A percentile compares a stretch with the other conserved stretches of the same genome.
Conservation (phyloP, 768 basidiomycete species). For the Lactarius psammicola region DNA sequence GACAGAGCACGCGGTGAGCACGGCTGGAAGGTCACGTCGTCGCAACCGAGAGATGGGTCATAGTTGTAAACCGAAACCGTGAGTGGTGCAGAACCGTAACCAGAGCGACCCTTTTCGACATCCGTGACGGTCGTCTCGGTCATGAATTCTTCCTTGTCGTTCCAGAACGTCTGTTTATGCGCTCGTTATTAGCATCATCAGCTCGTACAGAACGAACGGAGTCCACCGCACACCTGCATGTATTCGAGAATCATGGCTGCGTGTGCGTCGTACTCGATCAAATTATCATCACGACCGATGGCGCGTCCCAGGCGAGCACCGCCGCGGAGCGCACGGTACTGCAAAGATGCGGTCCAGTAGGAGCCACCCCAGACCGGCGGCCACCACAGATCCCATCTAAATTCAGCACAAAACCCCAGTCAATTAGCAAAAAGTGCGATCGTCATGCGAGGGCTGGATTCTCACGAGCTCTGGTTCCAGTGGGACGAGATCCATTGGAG, state of each 20-base stretch:
- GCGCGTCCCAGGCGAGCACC: conserved; percentile 23
- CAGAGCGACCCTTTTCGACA: conserved; percentile 19
- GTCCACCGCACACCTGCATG: conserved; percentile 11
- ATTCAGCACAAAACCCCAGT: background rate
- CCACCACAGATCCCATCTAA: conserved; percentile 25
- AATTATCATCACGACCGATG: background rate
- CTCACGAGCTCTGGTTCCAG: conserved; percentile 24
- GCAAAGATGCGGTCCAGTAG: conserved; percentile 25
- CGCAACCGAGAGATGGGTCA: conserved; percentile 21
- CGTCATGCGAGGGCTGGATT: background rate
- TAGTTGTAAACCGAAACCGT: conserved; percentile 21
- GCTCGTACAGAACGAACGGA: background rate
- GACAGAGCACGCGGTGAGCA: conserved; percentile 24
- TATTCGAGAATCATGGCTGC: conserved; percentile 25
- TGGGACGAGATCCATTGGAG: conserved; percentile 24
- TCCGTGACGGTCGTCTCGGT: conserved; percentile 19
- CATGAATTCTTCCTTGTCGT: conserved; percentile 23
- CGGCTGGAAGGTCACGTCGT: conserved; percentile 24
- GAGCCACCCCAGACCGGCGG: conserved; percentile 24
- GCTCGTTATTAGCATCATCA: background rate
- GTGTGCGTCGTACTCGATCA: conserved; percentile 12
- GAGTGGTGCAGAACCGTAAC: conserved; percentile 23
- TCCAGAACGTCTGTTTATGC: conserved; percentile 22
- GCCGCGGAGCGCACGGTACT: conserved; percentile 24
- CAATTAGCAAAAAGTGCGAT: background rate